Base-by-base conservation (phyloP, 2,329 filamentous ascomycete species). In the Colletotrichum agaves region DNA sequence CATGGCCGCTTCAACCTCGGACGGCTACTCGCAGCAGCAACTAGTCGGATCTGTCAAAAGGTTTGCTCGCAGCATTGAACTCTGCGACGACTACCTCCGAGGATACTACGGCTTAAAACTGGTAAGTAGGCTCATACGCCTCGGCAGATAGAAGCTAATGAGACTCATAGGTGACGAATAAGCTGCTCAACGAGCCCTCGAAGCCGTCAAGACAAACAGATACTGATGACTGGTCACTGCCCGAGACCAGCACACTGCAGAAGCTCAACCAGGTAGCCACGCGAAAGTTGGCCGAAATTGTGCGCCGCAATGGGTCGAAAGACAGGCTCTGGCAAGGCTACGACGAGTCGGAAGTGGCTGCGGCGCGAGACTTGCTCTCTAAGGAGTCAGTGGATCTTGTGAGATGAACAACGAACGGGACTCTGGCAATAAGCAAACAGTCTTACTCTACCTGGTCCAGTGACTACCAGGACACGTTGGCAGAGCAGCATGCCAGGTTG, bases 81-180 rank as follows among this genome's bases (percentile, higher is more conserved):
- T 99, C 59, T 98, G 96, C 75, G 93, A 98, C 73, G 90, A 94
- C 76, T 98, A 98, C 77, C 80, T 98, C 69, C 89, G 96, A 69
- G 96, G 94, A 1, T 97, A 94, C 78, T 98, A 97, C 78, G 96
- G 96, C 6, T 82, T 99, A 67, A 96, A 95, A 77, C 78, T 94
- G 78, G 91, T 94, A 79, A 74, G 87, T 74, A 12, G 19, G 33
- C 46, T 37, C 8, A 3, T 44, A 12, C 8, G 27, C 27, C 27
- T 13, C 19, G 5, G 15, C 15, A 13, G 37, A 39, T 7, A 12
- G 31, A 6, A 17, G 21, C 62, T 67, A 17, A 67, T 49, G 35
- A 46, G 21, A 8, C 41, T 31, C 11, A n/a, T 37, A 87, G 85
- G 81, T 82, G 15, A 85, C 85, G 8, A 81, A 83, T 66, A 82